Base-by-base conservation (phyloP, 768 basidiomycete species). In the Arthromyces matolae region DNA sequence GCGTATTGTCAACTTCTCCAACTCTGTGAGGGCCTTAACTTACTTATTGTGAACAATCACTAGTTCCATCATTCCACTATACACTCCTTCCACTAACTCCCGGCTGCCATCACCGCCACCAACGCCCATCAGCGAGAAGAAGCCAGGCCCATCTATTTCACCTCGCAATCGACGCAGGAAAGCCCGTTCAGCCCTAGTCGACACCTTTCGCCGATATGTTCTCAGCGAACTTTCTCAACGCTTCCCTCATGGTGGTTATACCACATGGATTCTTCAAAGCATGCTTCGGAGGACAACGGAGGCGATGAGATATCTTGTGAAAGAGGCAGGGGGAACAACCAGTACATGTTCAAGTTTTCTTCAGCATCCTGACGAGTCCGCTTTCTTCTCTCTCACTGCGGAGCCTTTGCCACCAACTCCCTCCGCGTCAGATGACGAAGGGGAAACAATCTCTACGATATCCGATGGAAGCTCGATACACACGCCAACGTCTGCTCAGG, bases 101-200 rank as follows among this genome's bases (percentile, higher is more conserved):
- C 55, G 66, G 22, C 53, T 59, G 25, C 59, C 62, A n/a, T 55
- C 63, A 34, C 59, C 61, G 16, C 69, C 66, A 33, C 65, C 67
- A 12, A 59, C 63, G 4, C 60, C 61, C 40, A 50, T 55, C 38
- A 55, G 60, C 29, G 50, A 63, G 54, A 59, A 53, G 22, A 38
- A 64, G 40, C 54, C 63, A 24, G 50, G 58, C 16, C 58, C 65
- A 51, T 49, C 62, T 6, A 53, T 59, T 35, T 50, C 67, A 51
- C 60, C 76, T 16, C 71, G 72, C n/a, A 60, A 60, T 43, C 73
- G 84, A 32, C 78, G 84, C 14, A 69, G 73, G 28, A 73, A 78
- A 36, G 87, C 87, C 4, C 81, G 86, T 24, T 83, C 85, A 16
- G 71, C 74, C 3, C 73, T 89, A 12, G 72, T 88, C 6, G 84